Evolutionary conservation across 257 asterid species (phyloP), one percentile per base, ranked within the genome.

Genomic region (Echium plantagineum): DNA sequence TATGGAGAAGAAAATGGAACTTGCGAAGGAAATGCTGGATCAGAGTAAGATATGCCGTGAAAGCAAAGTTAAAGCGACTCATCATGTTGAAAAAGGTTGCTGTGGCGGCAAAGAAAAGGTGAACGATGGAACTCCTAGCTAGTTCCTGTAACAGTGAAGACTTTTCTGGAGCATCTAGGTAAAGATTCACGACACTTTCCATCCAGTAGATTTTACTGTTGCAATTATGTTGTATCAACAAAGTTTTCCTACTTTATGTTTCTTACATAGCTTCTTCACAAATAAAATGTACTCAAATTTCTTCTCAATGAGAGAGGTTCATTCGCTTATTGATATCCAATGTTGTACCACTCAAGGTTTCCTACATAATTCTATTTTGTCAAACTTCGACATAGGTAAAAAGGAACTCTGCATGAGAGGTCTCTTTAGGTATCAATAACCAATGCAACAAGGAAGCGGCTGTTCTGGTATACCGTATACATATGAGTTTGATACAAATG

Each of bases 61-160:
- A 60, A 63, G 68, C 13, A 82, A 81, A 62, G 79, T 74, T 62
- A 19, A 58, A 66, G 83, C 48, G 60, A 77, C 75, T 55, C 76
- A 66, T 49, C 71, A 22, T 52, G 72, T 71, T 42, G 69, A 71
- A 71, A 72, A 46, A 67, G 69, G 82, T 3, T 85, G 94, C 35
- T 85, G 94, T 59, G 63, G 76, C 6, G 76, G 63, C 2, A 83
- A 87, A 83, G 86, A 77, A 19, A 84, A 79, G 81, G 76, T 77
- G 51, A 67, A 62, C 55, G 66, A 66, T 54, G 66, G 35, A 56
- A 32, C 18, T 19, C 63, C 62, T 10, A 74, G 73, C 62, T 10
- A 74, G 74, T 60, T 68, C 79, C 59, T 69, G 54, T 47, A n/a
- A 24, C 22, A 42, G 16, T 13, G 5, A 54, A 52, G 46, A 55